Evolutionary conservation across 768 basidiomycete species (phyloP).

Genomic region (Imleria badia): DNA sequence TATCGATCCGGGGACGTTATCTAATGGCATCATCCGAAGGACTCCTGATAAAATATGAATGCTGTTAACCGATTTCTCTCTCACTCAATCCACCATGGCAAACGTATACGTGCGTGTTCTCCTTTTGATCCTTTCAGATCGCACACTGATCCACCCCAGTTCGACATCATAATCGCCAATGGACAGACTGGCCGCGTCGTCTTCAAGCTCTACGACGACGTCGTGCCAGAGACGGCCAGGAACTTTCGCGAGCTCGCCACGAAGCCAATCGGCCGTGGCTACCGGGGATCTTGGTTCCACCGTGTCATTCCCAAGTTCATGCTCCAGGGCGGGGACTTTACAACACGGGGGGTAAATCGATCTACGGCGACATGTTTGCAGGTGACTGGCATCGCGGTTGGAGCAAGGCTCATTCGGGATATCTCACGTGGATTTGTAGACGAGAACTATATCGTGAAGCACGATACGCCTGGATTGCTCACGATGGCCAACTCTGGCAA

Average conservation of each 20-base stretch:
- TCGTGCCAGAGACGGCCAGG: slow-evolving; percentile 67
- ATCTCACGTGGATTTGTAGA: slow-evolving; percentile 46
- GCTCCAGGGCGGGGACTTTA: slow-evolving; percentile 92
- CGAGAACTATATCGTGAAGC: slow-evolving; percentile 87
- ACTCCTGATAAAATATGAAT: neutral
- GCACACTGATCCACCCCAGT: slow-evolving; percentile 41
- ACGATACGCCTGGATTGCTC: slow-evolving; percentile 65
- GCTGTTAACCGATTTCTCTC: neutral
- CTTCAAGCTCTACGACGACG: slow-evolving; percentile 85
- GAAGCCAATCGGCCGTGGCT: slow-evolving; percentile 70
- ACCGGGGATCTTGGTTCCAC: slow-evolving; percentile 69
- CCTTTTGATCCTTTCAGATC: neutral
- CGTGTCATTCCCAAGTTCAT: slow-evolving; percentile 84
- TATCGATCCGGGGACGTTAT: too few relatives aligned
- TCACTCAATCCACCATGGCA: slow-evolving; percentile 17
- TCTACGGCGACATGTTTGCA: slow-evolving; percentile 66
- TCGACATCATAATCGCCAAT: slow-evolving; percentile 62
- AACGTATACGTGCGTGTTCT: slow-evolving; percentile 18
- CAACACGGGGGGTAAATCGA: slow-evolving; percentile 81
- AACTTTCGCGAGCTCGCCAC: slow-evolving; percentile 93
- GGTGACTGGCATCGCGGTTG: slow-evolving; percentile 36
- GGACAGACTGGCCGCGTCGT: slow-evolving; percentile 55
- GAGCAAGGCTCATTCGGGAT: too few relatives aligned
- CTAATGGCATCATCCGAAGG: slow-evolving; percentile 5
- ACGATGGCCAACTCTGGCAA: slow-evolving; percentile 81